These are phyloP conservation scores for Podospora conica DNA, from an alignment of 495 filamentous ascomycete species.

Conservation along the genomic window DNA sequence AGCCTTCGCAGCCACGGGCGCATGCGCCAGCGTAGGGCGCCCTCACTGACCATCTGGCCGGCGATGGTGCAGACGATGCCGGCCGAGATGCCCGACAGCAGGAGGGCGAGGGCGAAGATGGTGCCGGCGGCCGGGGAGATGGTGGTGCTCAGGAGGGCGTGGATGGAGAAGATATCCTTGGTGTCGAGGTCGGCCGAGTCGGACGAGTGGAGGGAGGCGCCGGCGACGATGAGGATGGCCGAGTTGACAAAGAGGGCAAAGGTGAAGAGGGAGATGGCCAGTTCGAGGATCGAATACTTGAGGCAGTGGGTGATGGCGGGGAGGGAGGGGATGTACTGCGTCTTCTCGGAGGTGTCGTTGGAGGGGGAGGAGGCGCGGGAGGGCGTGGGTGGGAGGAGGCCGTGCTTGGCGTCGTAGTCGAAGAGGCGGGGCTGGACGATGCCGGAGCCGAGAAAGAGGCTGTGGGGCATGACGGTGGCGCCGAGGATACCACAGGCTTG, in stretches of 20 bases:
- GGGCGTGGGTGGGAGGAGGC: constrained; percentile 43
- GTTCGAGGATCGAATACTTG: constrained; percentile 71
- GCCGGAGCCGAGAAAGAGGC: constrained; percentile 81
- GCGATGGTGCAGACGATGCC: constrained; percentile 56
- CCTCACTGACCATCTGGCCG: constrained; percentile 54
- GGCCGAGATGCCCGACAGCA: constrained; percentile 48
- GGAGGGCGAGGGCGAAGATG: constrained; percentile 50
- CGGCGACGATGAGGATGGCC: constrained; percentile 83
- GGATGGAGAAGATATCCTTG: constrained; percentile 78
- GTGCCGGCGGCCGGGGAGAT: constrained; percentile 66
- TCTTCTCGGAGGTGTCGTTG: constrained; percentile 36
- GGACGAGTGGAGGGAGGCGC: constrained; percentile 63
- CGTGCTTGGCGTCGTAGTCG: constrained; percentile 63
- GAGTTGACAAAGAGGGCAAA: constrained; percentile 94
- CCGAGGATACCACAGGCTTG: constrained; percentile 89
- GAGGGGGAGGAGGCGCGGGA: constrained; percentile 21
- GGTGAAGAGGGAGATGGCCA: constrained; percentile 73
- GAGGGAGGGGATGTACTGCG: constrained; percentile 69
- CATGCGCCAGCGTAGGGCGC: constrained; percentile 55
- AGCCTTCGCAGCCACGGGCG: constrained; percentile 47
- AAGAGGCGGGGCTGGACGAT: constrained; percentile 77
- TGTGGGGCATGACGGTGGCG: constrained; percentile 93
- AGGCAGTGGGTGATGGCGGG: constrained; percentile 72
- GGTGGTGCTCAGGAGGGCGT: constrained; percentile 62
- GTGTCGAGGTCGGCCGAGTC: constrained; percentile 45